Conservation (phyloP, 1,139 yeast species). For the Suzukiozyma palmioleophila region DNA sequence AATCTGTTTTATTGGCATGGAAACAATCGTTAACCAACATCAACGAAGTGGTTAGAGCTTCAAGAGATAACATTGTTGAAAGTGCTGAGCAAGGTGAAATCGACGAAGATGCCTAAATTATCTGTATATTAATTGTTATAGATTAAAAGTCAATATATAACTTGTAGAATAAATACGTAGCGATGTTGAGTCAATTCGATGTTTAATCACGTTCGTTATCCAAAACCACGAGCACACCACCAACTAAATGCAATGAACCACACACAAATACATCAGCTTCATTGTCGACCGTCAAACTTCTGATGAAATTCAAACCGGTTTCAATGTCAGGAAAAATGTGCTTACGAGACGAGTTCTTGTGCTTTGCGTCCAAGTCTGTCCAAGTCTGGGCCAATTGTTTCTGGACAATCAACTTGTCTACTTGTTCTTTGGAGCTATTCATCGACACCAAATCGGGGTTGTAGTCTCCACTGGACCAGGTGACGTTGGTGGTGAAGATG, state of each 20-base stretch:
- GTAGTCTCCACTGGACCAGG: constrained; percentile 81
- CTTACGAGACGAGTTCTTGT: constrained; percentile 26
- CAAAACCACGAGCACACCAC: constrained; percentile 84
- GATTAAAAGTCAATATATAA: neutral
- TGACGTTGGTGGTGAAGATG: constrained; percentile 84
- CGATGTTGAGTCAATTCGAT: neutral
- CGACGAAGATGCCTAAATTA: constrained; percentile 3
- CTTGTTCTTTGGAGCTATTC: constrained; percentile 73
- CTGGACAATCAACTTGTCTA: constrained; percentile 80
- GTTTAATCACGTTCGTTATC: constrained; percentile 30
- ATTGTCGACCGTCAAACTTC: constrained; percentile 35
- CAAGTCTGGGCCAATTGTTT: constrained; percentile 67
- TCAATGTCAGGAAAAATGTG: constrained; percentile 74
- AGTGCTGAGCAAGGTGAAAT: constrained; percentile 6
- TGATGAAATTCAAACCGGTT: constrained; percentile 55
- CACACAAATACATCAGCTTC: constrained; percentile 78
- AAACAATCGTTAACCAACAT: constrained; percentile 38
- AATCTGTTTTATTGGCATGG: constrained; percentile 36
- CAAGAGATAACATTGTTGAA: constrained; percentile 44
- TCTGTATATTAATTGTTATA: constrained; percentile 1
- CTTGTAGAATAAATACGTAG: neutral
- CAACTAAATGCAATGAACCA: constrained; percentile 91
- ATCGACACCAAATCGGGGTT: constrained; percentile 80
- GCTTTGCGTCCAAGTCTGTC: constrained; percentile 46
- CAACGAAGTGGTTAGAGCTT: constrained; percentile 38